Evolutionary conservation across 352 stramenopile genomes (phyloP).

Genomic region (Phytophthora lateralis): DNA sequence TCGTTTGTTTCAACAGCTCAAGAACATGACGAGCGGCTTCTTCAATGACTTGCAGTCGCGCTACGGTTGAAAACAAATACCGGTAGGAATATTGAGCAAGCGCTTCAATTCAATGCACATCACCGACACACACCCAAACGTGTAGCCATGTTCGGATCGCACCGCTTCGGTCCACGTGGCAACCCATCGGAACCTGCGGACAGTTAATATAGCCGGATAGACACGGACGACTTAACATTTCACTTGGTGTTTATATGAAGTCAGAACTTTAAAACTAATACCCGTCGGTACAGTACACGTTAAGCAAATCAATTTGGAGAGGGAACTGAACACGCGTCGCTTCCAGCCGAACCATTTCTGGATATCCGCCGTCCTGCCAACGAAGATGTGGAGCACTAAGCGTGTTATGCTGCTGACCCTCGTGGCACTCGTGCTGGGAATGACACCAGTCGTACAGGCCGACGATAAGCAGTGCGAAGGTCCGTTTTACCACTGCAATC

Average conservation of each 20-base stretch:
- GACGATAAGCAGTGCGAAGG: slow-evolving; percentile 92
- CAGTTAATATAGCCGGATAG: slow-evolving; percentile 37
- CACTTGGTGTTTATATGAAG: slow-evolving; percentile 8
- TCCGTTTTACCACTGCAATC: slow-evolving; percentile 31
- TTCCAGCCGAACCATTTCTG: slow-evolving; percentile 31
- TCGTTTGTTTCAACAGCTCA: slow-evolving; percentile 55
- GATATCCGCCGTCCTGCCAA: slow-evolving; percentile 20
- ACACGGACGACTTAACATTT: neutral
- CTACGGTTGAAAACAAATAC: slow-evolving; percentile 56
- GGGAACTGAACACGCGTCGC: slow-evolving; percentile 20
- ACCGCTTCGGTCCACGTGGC: slow-evolving; percentile 31
- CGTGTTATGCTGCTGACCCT: slow-evolving; percentile 68
- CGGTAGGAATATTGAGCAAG: neutral
- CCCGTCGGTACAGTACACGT: slow-evolving; percentile 6
- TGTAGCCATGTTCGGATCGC: slow-evolving; percentile 30
- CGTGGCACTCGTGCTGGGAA: slow-evolving; percentile 59
- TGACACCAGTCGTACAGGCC: slow-evolving; percentile 36
- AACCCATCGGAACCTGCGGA: slow-evolving; percentile 20
- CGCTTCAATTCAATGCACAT: slow-evolving; percentile 1
- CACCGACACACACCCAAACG: neutral
- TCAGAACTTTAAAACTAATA: slow-evolving; percentile 13
- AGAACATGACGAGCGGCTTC: slow-evolving; percentile 91
- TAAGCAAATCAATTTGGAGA: slow-evolving; percentile 5
- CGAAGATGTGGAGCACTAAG: slow-evolving; percentile 63
- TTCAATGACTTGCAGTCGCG: slow-evolving; percentile 86